Evolutionary conservation across 2,329 filamentous ascomycete genomes (phyloP), one percentile per base, ranked within the genome.

Genomic region (Bipolaris sorokiniana): DNA sequence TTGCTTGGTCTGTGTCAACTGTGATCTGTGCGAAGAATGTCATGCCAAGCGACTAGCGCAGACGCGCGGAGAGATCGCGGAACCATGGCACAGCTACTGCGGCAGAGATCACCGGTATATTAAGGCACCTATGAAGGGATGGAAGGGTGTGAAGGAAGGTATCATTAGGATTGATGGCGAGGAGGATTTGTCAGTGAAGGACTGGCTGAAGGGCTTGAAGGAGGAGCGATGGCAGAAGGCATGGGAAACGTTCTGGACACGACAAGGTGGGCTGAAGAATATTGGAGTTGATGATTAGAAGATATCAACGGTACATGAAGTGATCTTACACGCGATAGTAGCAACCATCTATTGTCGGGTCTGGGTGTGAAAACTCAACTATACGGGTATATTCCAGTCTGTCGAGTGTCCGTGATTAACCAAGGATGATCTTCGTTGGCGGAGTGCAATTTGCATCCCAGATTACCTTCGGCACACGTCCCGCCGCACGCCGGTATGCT

Each of bases 181-280:
- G 2, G 58, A 62, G 13, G 45, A 56, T 23, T 15, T 64, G 2
- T 15, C 55, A 7, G 61, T 69, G 10, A 54, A 49, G 36, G 58
- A 58, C 1, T 69, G 64, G 65, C 20, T 69, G 7, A 51, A 49
- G 31, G 54, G 47, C 7, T 28, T 67, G 31, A 62, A 66, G 46
- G 57, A 66, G 34, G 55, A 59, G 20, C 58, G 54, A 33, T 71
- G 64, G 68, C 44, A 33, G 15, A 51, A 57, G 20, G 67, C 64
- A 23, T 71, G 66, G 66, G 56, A 62, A 28, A 40, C 9, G 11
- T 68, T 56, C 38, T 70, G 64, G 67, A 47, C 42, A 11, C 56
- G 34, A 33, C 55, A 63, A 34, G 57, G 54, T 23, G 56, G 59
- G 5, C 40, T 63, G 33, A 61, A 54, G 49, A 47, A 66, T 56